Evolutionary conservation across 805 yeast genomes (phyloP).

Genomic region (Spathaspora passalidarum): DNA sequence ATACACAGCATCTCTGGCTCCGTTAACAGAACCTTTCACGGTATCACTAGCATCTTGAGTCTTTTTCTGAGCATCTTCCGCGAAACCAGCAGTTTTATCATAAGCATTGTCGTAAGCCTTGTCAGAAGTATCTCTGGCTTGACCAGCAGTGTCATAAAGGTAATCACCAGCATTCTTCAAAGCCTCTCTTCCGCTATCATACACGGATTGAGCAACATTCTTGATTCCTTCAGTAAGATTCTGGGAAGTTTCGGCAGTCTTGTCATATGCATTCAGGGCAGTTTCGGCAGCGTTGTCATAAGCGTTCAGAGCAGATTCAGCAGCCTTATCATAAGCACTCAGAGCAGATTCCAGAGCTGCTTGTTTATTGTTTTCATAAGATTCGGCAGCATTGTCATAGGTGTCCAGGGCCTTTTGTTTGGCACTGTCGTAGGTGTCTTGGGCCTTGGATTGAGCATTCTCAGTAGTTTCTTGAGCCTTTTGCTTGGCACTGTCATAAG

Average conservation of each 20-base stretch:
- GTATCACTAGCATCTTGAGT: neutral
- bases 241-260: neutral
- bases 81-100: neutral
- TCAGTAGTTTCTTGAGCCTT: neutral
- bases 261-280: neutral
- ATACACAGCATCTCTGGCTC: neutral
- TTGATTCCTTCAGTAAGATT: neutral
- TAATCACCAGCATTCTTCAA: neutral
- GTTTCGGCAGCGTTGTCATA: neutral
- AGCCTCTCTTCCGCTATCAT: neutral
- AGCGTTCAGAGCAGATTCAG: neutral
- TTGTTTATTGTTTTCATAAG: neutral
- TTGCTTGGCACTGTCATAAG: neutral
- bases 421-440: neutral
- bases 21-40: neutral
- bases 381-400: neutral
- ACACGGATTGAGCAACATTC: neutral
- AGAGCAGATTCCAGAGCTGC: neutral
- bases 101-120: neutral
- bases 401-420: neutral
- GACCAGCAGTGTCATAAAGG: neutral
- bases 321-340: neutral
- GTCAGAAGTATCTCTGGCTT: neutral
- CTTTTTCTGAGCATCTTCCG: neutral
- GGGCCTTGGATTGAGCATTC: neutral